Evolutionary conservation across 1,284 basidiomycete genomes (phyloP), one percentile per base, ranked within the genome.

Genomic region (Flammula alnicola): DNA sequence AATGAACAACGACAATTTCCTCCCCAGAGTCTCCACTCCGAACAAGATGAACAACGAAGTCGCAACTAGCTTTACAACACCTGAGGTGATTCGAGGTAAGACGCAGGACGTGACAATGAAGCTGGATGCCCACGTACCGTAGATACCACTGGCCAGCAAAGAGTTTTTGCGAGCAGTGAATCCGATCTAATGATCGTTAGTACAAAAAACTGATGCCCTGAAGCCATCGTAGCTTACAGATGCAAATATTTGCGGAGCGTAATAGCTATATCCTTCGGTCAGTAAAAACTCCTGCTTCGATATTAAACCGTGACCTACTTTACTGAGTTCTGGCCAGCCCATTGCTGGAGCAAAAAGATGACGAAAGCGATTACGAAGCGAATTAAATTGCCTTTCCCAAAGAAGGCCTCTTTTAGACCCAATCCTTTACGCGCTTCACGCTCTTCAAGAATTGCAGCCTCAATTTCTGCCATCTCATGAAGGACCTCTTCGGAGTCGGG

Each of bases 131-230:
- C 17, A 29, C 43, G 17, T 38, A 65, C 90, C 91, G 62, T 93
- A 94, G 46, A 93, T 81, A 19, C 91, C 91, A 7, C 86, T 88
- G 2, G 91, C 89, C 49, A 93, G 80, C 2, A 93, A 77, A 4
- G 82, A 81, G 57, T 77, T 79, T 43, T 76, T 78, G 2, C 74
- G 73, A 16, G 79, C 81, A 1, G 73, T 76, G 63, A 82, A 89
- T 6, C 87, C 87, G 57, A 90, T 88, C 79, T 65, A 48, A 5
- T 9, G 11, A 11, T 27, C 25, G 29, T 50, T 42, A 16, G 39
- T 17, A 23, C 35, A 14, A 5, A 23, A 11, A 12, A 12, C 9
- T 32, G 5, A 3, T 30, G 3, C 11, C 16, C 14, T 22, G 8
- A 39, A 22, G 19, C n/a, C n/a, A 2, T 12, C 10, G 26, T 7